Base-by-base conservation (phyloP, 169 alveolate genomes). In the Babesia microti region DNA sequence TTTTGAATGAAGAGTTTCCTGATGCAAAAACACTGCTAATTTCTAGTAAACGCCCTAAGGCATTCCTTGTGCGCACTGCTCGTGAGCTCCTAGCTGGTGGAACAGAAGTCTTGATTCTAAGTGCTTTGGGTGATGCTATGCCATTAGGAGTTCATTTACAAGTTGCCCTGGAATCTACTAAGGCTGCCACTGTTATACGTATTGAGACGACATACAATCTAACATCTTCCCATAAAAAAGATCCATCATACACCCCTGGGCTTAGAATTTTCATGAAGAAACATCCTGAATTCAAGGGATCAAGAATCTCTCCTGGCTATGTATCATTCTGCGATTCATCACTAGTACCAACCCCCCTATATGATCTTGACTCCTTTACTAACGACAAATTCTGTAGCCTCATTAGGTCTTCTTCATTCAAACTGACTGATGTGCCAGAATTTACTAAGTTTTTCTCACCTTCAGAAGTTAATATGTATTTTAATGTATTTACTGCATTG, bases 111-210 rank as follows among this genome's bases (percentile, higher is more conserved):
- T 59, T 79, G 26, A 66, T 79, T 12, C 70, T 79, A 14, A 69
- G 87, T 44, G 88, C 86, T 22, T 49, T 79, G 39, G 88, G 88
- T 5, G 87, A 79, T 37, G 88, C 88, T 18, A 74, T 79, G 37
- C 84, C 86, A 3, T 63, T 78, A 21, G 66, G 84, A 41, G 68
- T 73, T 14, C 84, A 73, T 35, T 60, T 73, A 19, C 84, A 73
- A 36, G 58, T 65, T 21, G 60, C 78, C 7, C 70, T 73, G 21
- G 61, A 58, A 27, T 37, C 72, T 27, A 73, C 60, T 44, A 66
- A 73, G 35, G 84, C 79, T 27, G 80, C 84, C 17, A 57, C 66
- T 18, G 75, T 72, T 22, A 66, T 76, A 1, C 45, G 53, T 39
- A 43, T 76, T 17, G 87, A 60, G 45, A 65, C 80, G 9, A 39